Evolutionary conservation across 768 basidiomycete species (phyloP), one percentile per base, ranked within the genome.

Genomic region (Termitomyces sp.): DNA sequence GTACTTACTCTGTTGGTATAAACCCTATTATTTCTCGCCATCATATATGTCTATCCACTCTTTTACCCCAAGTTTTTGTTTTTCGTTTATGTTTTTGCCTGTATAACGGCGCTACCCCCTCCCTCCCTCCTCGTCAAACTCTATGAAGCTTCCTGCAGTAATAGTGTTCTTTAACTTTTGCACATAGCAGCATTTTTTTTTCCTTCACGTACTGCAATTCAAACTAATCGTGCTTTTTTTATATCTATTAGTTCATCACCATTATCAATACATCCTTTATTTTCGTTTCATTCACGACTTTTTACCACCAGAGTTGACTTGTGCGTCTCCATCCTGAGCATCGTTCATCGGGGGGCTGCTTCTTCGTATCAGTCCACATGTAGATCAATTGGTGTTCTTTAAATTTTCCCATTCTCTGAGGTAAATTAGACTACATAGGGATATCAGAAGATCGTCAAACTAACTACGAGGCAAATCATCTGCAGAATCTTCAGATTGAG

Each of bases 101-200:
- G 66, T 67, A 65, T 68, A 68, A 68, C 48, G 60, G 65, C 61
- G 50, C 18, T 12, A 49, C 49, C 52, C 50, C 20, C 44, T 7
- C 28, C n/a, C n/a, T 18, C 20, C 45, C 7, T 22, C 49, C 54
- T 38, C 49, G 51, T 20, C 38, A 36, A 33, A 54, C 55, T 42
- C 9, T 55, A 49, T 65, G 62, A 57, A 51, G 54, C 33, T 57
- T 60, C 60, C 57, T 59, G 58, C 63, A 60, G 55, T 62, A 53
- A 40, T 58, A 5, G 8, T 36, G 24, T 20, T 16, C 15, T 46
- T 22, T 22, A 24, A 60, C 44, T 60, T n/a, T 59, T 39, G 52
- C 59, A 64, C 56, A 61, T 55, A 38, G 22, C 55, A 56, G 50
- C 59, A 55, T 15, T 20, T 45, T 57, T 57, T 55, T 36, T 38